A percentile compares a stretch with the other conserved stretches of the same genome.
Evolutionary conservation across 2,329 filamentous ascomycete species (phyloP).

Genomic region (Aspergillus bombycis): DNA sequence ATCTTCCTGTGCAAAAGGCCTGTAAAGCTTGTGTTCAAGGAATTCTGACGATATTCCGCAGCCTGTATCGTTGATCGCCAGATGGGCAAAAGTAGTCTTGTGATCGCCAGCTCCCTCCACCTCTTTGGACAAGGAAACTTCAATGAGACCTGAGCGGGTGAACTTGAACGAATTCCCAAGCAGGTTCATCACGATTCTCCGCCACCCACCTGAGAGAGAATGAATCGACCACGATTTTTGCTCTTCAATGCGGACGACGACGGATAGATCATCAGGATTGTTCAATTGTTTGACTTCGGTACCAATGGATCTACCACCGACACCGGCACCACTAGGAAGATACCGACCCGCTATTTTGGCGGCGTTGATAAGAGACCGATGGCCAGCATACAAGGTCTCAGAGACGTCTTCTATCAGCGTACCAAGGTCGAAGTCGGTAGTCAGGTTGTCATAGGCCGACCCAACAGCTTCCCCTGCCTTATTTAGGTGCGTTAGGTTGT

Average conservation of each 20-base stretch:
- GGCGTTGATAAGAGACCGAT: slow-evolving; percentile 18
- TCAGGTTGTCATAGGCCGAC: slow-evolving; percentile 26
- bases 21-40: slow-evolving; percentile 60
- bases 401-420: slow-evolving; percentile 35
- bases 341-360: slow-evolving; percentile 18
- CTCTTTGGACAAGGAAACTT: slow-evolving; percentile 29
- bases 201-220: slow-evolving; percentile 34
- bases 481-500: slow-evolving; percentile 27
- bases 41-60: slow-evolving; percentile 65
- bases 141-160: slow-evolving; percentile 36
- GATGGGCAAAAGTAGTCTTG: slow-evolving; percentile 24
- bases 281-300: background rate
- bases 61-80: slow-evolving; percentile 64
- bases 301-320: slow-evolving; percentile 7
- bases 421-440: slow-evolving; percentile 37
- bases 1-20: slow-evolving; percentile 66
- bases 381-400: slow-evolving; percentile 32
- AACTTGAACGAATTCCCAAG: slow-evolving; percentile 44
- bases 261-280: slow-evolving; percentile 23
- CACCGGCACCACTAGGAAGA: slow-evolving; percentile 14
- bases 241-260: slow-evolving; percentile 35
- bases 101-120: slow-evolving; percentile 13
- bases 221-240: slow-evolving; percentile 32
- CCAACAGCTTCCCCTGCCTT: slow-evolving; percentile 9
- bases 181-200: slow-evolving; percentile 43